Percentiles rank a stretch among this genome's conserved stretches.
These are phyloP conservation scores for Ascochyta koolunga DNA, from an alignment of 2,329 filamentous ascomycete genomes.

Conservation along the genomic window DNA sequence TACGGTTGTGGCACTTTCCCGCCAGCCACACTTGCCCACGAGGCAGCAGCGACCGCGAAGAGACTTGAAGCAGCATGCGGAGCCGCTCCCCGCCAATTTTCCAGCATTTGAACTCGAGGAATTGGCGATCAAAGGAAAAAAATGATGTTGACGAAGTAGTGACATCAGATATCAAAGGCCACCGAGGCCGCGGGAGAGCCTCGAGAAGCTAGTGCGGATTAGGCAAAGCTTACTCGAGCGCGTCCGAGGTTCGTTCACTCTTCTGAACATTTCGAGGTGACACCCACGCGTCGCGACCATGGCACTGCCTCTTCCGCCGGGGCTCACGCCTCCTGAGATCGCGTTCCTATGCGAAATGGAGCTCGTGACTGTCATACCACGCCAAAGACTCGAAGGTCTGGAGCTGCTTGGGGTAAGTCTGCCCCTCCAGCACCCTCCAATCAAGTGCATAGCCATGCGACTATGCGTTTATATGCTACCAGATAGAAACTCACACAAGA, in stretches of 20 bases:
- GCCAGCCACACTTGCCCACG: slow-evolving; percentile 51
- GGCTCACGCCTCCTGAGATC: slow-evolving; percentile 84
- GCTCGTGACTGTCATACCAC: slow-evolving; percentile 87
- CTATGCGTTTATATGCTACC: background rate
- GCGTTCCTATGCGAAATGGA: slow-evolving; percentile 98
- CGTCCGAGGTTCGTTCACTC: slow-evolving; percentile 17
- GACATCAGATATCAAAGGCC: slow-evolving; percentile 12
- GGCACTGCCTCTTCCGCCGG: slow-evolving; percentile 67
- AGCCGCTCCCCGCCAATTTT: slow-evolving; percentile 29
- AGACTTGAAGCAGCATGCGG: slow-evolving; percentile 24
- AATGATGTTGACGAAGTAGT: slow-evolving; percentile 3
- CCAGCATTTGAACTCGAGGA: slow-evolving; percentile 1
- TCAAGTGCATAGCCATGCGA: background rate
- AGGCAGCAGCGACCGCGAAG: slow-evolving; percentile 28
- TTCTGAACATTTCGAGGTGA: slow-evolving; percentile 12
- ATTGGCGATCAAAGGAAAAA: background rate
- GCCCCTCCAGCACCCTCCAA: slow-evolving; percentile 41
- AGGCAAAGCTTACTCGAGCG: slow-evolving; percentile 22
- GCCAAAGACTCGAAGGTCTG: slow-evolving; percentile 86
- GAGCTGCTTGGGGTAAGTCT: slow-evolving; percentile 80
- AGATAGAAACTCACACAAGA: slow-evolving; percentile 17
- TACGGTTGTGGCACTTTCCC: slow-evolving; percentile 62
- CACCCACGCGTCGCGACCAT: slow-evolving; percentile 51
- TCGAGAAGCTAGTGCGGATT: slow-evolving; percentile 25
- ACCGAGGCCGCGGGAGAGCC: slow-evolving; percentile 20